Conservation (phyloP, 2,329 filamentous ascomycete species). For the Colletotrichum sp. region DNA sequence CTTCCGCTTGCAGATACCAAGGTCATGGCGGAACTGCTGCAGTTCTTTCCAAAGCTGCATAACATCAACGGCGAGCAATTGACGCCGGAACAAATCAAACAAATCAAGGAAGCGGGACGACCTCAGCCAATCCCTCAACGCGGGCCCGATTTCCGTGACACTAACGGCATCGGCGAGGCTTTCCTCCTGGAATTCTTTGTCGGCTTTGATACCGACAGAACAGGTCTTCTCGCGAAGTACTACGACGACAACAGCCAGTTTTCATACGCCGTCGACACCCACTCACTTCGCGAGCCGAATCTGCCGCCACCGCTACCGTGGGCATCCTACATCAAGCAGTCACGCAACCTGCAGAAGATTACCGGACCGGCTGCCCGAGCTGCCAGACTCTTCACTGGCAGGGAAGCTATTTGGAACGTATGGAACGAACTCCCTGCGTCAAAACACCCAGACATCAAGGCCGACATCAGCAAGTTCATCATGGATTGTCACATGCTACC, state of each 20-base stretch:
- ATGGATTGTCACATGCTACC: slow-evolving; percentile 81
- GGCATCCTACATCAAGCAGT: slow-evolving; percentile 77
- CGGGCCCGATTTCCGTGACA: slow-evolving; percentile 75
- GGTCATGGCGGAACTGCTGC: slow-evolving; percentile 71
- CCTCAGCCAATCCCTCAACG: slow-evolving; percentile 66
- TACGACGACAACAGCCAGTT: slow-evolving; percentile 81
- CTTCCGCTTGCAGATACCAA: slow-evolving; percentile 65
- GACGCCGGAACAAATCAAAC: slow-evolving; percentile 71
- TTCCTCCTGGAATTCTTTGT: slow-evolving; percentile 78
- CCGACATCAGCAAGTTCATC: slow-evolving; percentile 75
- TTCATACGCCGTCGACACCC: slow-evolving; percentile 74
- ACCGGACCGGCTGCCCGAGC: slow-evolving; percentile 63
- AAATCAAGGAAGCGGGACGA: slow-evolving; percentile 52
- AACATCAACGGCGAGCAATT: slow-evolving; percentile 78
- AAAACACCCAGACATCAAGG: slow-evolving; percentile 73
- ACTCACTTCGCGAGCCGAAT: slow-evolving; percentile 53
- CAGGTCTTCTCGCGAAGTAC: slow-evolving; percentile 64
- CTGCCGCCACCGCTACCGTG: slow-evolving; percentile 60
- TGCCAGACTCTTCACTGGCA: slow-evolving; percentile 70
- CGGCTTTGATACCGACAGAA: slow-evolving; percentile 75
- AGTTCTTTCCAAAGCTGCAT: slow-evolving; percentile 84
- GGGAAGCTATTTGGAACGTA: slow-evolving; percentile 66
- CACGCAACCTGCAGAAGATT: slow-evolving; percentile 78
- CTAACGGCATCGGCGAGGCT: slow-evolving; percentile 73
- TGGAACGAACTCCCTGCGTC: slow-evolving; percentile 77